Base-by-base conservation (phyloP, 805 yeast genomes). In the Suhomyces sp. region DNA sequence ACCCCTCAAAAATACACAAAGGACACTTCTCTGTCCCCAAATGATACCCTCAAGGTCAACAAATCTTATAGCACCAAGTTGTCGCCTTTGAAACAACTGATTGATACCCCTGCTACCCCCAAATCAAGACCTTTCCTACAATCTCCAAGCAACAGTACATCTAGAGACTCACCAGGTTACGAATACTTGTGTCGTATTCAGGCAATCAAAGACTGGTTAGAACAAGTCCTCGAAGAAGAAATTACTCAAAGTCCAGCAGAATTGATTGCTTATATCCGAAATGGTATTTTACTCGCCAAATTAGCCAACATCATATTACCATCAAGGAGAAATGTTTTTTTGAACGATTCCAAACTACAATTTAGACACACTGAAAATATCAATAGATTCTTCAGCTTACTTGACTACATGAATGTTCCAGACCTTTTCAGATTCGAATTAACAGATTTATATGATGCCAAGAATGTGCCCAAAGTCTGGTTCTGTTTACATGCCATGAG, bases 321-420 rank as follows among this genome's bases (percentile, higher is more conserved):
- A 0, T 71, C 76, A 0, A 63, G 35, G 79, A 79, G 31, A 65
- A 68, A 46, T 58, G 76, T 56, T 54, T 83, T 75, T 49, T 77
- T 77, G 31, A 74, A 73, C 47, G 84, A 68, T 45, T 47, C 53
- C 37, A 53, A 65, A 53, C 69, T 90, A 25, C 90, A 88, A 55
- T 93, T 87, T 67, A 79, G 84, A 43, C 96, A 88, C 57, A 87
- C 96, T 0, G 97, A 93, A 54, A 93, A 93, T 55, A 91, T 93
- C 53, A 87, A 88, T 49, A 70, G 79, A 15, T 90, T 91, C 56
- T 82, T 91, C 55, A 68, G 73, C 14, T 75, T 91, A 37, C 66
- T 88, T 19, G 81, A 77, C 37, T 75, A 68, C 39, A 71, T 88
- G 41, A 80, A 77, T 18, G 79, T 93, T 46, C 98, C 98, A 0